These are phyloP conservation scores for Azolla pinnata DNA, from an alignment of 75 land plant species.

Conservation along the genomic window DNA sequence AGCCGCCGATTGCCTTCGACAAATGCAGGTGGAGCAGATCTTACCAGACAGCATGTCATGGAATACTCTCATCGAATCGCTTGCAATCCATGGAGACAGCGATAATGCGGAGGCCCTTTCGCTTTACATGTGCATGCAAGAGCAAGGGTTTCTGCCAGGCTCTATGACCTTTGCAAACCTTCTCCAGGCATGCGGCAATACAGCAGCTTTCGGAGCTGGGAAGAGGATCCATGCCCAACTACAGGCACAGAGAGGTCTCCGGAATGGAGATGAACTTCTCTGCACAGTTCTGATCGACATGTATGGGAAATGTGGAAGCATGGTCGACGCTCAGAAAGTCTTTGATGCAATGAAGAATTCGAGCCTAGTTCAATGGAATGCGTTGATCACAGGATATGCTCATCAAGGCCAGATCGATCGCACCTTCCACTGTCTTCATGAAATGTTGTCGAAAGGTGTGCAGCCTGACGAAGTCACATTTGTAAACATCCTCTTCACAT, in stretches of 20 bases:
- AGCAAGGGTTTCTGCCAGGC: neutral
- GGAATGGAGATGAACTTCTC: constrained; percentile 14
- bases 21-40: constrained; percentile 14
- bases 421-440: constrained; percentile 6
- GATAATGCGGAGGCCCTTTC: neutral
- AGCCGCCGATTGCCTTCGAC: constrained; percentile 20
- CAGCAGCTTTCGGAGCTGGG: constrained; percentile 1
- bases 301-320: constrained; percentile 33
- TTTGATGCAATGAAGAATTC: constrained; percentile 9
- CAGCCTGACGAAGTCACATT: constrained; percentile 28
- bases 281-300: constrained; percentile 33
- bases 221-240: constrained; percentile 2
- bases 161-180: neutral
- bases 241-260: neutral
- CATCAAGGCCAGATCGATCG: constrained; percentile 14
- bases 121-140: neutral
- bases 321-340: constrained; percentile 14
- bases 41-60: constrained; percentile 20
- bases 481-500: constrained; percentile 25
- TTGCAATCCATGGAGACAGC: constrained; percentile 4
- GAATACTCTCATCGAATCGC: neutral
- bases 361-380: constrained; percentile 16
- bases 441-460: constrained; percentile 3
- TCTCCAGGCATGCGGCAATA: neutral
- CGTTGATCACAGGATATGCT: constrained; percentile 24